Conservation (phyloP, 257 asterid species). For the Salvia miltiorrhiza region DNA sequence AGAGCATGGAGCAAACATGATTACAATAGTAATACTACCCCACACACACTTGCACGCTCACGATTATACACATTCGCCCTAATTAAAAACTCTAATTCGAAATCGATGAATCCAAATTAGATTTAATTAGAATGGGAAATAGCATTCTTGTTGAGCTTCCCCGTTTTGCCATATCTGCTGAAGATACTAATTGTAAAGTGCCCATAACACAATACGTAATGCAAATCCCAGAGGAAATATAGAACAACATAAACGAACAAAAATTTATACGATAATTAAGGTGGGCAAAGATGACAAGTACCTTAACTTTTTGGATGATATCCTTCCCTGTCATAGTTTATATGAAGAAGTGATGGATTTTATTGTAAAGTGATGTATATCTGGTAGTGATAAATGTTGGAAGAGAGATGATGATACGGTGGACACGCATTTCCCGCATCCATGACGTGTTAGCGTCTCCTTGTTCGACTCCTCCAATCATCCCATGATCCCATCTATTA, state of each 20-base stretch:
- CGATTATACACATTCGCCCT: no score
- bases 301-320: conserved; percentile 68
- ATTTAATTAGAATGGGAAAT: no score
- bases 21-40: no score
- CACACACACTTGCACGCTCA: no score
- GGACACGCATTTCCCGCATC: conserved; percentile 21
- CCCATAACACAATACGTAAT: background rate
- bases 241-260: background rate
- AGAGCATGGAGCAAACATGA: no score
- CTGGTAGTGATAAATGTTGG: background rate
- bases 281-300: background rate
- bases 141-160: no score
- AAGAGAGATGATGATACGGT: background rate
- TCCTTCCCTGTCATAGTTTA: conserved; percentile 48
- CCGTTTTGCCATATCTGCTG: background rate
- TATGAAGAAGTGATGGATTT: no score
- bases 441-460: conserved; percentile 14
- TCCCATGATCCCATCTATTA: no score
- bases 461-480: background rate
- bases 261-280: background rate
- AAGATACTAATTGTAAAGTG: no score
- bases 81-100: no score
- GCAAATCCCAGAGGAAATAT: background rate
- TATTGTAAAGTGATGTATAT: background rate
- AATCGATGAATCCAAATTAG: background rate